phyloP scores from a whole-genome alignment of 805 yeast species.

The Spathaspora sp. region DNA sequence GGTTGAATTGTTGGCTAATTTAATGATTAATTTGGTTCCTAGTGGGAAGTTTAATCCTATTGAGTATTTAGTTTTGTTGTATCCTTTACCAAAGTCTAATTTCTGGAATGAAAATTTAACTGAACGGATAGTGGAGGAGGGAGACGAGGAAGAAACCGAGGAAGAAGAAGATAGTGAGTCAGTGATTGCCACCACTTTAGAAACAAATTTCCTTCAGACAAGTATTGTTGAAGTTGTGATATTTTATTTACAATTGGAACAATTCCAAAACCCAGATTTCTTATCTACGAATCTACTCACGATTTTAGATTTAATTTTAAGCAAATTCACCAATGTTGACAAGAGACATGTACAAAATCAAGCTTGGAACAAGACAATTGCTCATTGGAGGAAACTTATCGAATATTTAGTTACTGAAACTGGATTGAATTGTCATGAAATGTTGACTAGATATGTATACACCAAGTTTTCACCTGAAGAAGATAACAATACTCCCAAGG shows the following conservation, averaged over 20 bases:
- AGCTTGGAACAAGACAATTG: constrained; percentile 26
- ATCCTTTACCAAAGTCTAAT: constrained; percentile 27
- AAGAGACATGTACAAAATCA: constrained; percentile 27
- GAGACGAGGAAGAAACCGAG: constrained; percentile 15
- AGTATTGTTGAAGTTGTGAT: constrained; percentile 32
- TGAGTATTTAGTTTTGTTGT: constrained; percentile 31
- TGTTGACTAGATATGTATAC: constrained; percentile 27
- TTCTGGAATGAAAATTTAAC: constrained; percentile 25
- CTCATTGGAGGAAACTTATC: constrained; percentile 26
- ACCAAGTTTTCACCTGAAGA: constrained; percentile 17
- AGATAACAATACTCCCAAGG: neutral
- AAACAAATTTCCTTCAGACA: constrained; percentile 20
- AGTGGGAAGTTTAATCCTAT: constrained; percentile 34
- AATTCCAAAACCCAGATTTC: constrained; percentile 36
- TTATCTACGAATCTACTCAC: constrained; percentile 21
- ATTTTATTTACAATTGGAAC: constrained; percentile 36
- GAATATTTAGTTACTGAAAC: constrained; percentile 31
- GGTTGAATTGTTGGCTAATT: constrained; percentile 30
- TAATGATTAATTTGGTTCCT: constrained; percentile 34
- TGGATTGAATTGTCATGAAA: constrained; percentile 36
- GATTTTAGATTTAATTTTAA: constrained; percentile 28
- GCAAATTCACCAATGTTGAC: constrained; percentile 20
- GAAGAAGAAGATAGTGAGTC: constrained; percentile 24
- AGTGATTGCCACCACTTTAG: constrained; percentile 17
- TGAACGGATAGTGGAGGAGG: constrained; percentile 15